These are phyloP conservation scores for Jasminum sambac DNA, from an alignment of 257 asterid species.

Conservation along the genomic window DNA sequence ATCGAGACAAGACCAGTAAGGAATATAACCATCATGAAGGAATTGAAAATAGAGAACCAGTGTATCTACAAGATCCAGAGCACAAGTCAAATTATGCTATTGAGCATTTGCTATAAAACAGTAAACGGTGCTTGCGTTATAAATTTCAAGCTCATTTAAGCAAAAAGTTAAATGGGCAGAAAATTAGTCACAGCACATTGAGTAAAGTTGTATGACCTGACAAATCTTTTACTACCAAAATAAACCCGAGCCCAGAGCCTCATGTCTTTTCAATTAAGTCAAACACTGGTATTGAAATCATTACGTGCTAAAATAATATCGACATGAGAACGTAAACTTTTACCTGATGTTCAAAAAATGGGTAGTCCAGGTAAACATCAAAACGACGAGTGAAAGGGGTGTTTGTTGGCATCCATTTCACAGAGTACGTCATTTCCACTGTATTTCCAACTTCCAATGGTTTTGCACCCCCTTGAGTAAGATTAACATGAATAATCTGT, in stretches of 20 bases:
- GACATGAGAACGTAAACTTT: conserved; percentile 5
- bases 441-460: conserved; percentile 76
- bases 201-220: not conserved
- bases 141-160: not conserved
- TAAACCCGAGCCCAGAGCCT: not conserved
- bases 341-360: conserved; percentile 99
- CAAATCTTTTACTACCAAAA: not conserved
- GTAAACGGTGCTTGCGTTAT: not conserved
- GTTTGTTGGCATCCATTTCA: conserved; percentile 82
- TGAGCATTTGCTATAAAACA: not conserved
- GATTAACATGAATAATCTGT: conserved; percentile 96
- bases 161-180: not conserved
- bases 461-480: conserved; percentile 78
- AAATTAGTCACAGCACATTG: not conserved
- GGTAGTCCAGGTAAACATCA: conserved; percentile 95
- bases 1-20: conserved; percentile 95
- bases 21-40: conserved; percentile 99
- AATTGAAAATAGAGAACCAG: conserved; percentile 95
- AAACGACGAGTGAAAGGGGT: conserved; percentile 83
- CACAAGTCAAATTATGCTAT: not conserved
- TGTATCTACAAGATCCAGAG: conserved; percentile 68
- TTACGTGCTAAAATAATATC: not conserved
- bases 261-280: not conserved
- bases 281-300: not conserved
- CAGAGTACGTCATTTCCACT: conserved; percentile 87